Base-by-base conservation (phyloP, 768 basidiomycete genomes). In the Pisolithus tinctorius region DNA sequence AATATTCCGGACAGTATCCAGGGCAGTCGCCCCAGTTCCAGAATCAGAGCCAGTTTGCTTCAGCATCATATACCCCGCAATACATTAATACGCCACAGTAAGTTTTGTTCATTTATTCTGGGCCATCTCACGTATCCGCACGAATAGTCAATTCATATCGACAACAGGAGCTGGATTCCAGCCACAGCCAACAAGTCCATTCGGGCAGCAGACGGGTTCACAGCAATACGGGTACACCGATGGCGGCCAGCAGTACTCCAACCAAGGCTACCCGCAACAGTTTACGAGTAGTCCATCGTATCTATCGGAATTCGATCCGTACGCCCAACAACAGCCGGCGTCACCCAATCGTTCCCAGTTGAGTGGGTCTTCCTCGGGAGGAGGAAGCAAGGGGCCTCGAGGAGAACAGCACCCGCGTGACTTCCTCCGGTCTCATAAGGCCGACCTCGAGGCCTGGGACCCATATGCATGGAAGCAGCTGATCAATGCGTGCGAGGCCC, bases 401-500 rank as follows among this genome's bases (percentile, higher is more conserved):
- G 69, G 76, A 5, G 45, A 38, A 6, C 25, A 72, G 25, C 88
- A 91, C 57, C 88, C 88, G 0, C 79, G 85, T 38, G 79, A 86
- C 42, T 79, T 74, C 55, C 80, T 90, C 49, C 81, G 80, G 42
- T 65, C 67, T 3, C 78, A 88, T 64, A 89, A 88, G 56, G 60
- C 71, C 0, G 80, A 82, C 62, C 72, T 91, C 26, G 88, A 88
- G 56, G 69, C 76, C 6, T 89, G 87, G 87, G 83, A 88, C 57
- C 36, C 66, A 6, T 79, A 77, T 51, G 69, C 83, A 11, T 89
- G 87, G 87, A 88, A 83, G 64, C 84, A 86, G 68, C 71, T 83
- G 36, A 63, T 87, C 27, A 67, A 67, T 52, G 59, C 77, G 0
- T 86, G 88, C 52, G 84, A 89, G 48, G 69, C 71, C 10, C 74